phyloP scores from a whole-genome alignment of 2,329 filamentous ascomycete species.

The Arthrinium phaeospermum region DNA sequence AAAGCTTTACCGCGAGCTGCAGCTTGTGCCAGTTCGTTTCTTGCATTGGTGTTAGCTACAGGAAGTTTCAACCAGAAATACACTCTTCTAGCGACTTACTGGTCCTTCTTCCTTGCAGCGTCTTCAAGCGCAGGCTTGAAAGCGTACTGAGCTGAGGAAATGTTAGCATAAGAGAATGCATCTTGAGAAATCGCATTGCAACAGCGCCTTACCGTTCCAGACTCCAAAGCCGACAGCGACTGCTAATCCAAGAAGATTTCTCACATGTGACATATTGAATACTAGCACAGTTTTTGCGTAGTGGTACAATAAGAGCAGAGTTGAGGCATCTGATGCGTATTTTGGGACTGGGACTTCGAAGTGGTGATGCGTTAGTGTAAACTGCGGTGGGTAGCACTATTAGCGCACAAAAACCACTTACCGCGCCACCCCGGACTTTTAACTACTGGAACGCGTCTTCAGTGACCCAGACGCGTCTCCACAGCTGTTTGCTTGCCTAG shows the following conservation, averaged over 20 bases:
- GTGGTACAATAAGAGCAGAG: not conserved
- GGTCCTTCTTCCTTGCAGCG: not conserved
- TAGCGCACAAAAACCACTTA: conserved; percentile 17
- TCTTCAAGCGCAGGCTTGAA: conserved; percentile 23
- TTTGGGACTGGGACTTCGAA: not conserved
- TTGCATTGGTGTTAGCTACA: not conserved
- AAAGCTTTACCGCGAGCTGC: not conserved
- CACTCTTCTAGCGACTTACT: not conserved
- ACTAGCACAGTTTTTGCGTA: not conserved
- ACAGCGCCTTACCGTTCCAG: conserved; percentile 13
- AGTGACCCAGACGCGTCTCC: conserved; percentile 19
- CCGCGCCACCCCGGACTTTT: not conserved
- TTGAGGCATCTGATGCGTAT: conserved; percentile 2
- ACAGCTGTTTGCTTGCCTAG: conserved; percentile 5
- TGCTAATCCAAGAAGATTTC: conserved; percentile 16
- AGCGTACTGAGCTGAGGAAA: conserved; percentile 14
- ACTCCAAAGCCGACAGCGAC: conserved; percentile 19
- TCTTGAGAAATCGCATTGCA: not conserved
- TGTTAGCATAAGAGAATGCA: not conserved
- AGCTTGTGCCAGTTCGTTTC: conserved; percentile 7
- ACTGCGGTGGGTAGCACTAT: not conserved
- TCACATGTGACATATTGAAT: conserved; percentile 16
- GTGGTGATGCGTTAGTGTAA: not conserved
- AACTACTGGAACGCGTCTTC: conserved; percentile 10
- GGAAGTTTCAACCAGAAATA: not conserved